Evolutionary conservation across 257 asterid genomes (phyloP).

Genomic region (Solanum commersonii): DNA sequence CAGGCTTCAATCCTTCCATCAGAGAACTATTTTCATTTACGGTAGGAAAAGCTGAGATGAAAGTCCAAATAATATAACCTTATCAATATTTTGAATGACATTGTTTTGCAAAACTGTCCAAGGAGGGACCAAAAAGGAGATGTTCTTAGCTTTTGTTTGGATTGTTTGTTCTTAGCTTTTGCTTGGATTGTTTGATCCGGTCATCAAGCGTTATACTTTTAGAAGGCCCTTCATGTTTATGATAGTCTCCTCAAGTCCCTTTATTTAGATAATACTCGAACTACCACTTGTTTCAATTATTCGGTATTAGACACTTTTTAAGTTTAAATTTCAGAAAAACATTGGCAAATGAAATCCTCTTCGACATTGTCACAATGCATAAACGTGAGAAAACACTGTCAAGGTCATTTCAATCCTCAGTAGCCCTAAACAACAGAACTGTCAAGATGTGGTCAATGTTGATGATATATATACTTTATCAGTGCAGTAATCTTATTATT

Average conservation of each 20-base stretch:
- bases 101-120: background rate
- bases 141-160: background rate
- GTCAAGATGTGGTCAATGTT: too few relatives aligned
- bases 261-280: background rate
- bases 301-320: too few relatives aligned
- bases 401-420: background rate
- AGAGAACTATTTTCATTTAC: background rate
- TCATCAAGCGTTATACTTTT: background rate
- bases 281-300: background rate
- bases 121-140: background rate
- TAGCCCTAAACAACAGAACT: too few relatives aligned
- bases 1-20: background rate
- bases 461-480: too few relatives aligned
- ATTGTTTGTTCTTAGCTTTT: background rate
- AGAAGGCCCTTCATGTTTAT: background rate
- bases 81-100: background rate
- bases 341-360: too few relatives aligned
- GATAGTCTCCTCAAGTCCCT: background rate
- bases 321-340: too few relatives aligned
- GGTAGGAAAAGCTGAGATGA: background rate
- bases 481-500: too few relatives aligned
- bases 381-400: background rate
- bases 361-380: background rate
- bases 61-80: background rate
- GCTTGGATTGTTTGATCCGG: background rate